Evolutionary conservation across 2,329 filamentous ascomycete genomes (phyloP), one percentile per base, ranked within the genome.

Genomic region (Pseudogymnoascus sp.): DNA sequence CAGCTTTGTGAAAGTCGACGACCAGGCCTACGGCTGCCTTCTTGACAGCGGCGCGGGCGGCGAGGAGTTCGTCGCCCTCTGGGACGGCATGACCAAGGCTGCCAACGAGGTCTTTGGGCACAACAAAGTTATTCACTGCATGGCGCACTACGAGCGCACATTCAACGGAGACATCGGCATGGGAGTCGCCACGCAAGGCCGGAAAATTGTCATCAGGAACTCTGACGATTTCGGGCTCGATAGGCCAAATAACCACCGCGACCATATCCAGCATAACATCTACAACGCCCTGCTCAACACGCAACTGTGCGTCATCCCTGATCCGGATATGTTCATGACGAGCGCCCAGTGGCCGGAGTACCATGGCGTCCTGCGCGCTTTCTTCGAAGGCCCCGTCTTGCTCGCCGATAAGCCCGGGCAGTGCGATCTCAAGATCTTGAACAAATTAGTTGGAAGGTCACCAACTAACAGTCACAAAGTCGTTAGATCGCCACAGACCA

Each of bases 281-380:
- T 62, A 60, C 36, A 62, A 62, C 49, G 52, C 61, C 9, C 39
- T 62, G 36, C 49, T 60, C 22, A 59, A 23, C 35, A 42, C 61
- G 12, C 36, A 62, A 60, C 52, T 35, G 14, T 60, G 61, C 30
- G 39, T 62, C 22, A 45, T 62, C 49, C 49, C 52, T 16, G 61
- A 62, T 60, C 22, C 61, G 19, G 61, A 62, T 49, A 62, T 62
- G 49, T 62, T 60, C 42, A 60, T 62, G 61, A 62, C 61, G 30
- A 36, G 61, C 30, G 61, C 52, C 36, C 33, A 62, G 35, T 62
- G 61, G 61, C 61, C 61, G 8, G 61, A 60, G 12, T 62, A 62
- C 49, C 61, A 62, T n/a, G 61, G 33, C 33, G 61, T 62, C 25
- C 30, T 62, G 35, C 61, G 61, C 28, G 49, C 61, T 16, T 62